Percentiles rank a stretch among this genome's conserved stretches.
Evolutionary conservation across 371 early-diverging fungal genomes (phyloP).

Genomic region (Mortierella sp.): DNA sequence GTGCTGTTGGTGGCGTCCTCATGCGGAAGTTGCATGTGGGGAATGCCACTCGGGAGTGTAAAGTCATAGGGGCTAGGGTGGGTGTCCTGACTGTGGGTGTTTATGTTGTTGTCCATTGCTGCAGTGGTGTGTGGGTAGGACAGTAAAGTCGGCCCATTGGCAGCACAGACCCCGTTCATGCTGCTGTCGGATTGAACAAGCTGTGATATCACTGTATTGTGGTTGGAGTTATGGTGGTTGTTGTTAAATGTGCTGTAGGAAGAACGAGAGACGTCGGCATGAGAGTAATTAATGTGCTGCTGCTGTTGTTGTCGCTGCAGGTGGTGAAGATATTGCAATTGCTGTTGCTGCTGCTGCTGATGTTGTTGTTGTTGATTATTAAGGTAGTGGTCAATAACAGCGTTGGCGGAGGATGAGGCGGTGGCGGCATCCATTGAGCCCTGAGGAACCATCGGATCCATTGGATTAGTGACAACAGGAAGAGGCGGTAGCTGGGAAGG

Average conservation of each 20-base stretch:
- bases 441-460: background rate
- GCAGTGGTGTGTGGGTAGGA: background rate
- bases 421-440: background rate
- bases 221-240: background rate
- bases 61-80: background rate
- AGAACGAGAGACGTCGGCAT: background rate
- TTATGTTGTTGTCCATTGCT: background rate
- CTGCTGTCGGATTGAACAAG: background rate
- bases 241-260: background rate
- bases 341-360: background rate
- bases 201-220: background rate
- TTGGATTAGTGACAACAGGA: background rate
- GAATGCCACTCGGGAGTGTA: background rate
- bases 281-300: background rate
- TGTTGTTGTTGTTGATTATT: background rate
- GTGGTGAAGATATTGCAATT: background rate
- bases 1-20: no score
- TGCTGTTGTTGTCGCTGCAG: background rate
- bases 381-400: background rate
- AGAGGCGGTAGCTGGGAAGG: background rate
- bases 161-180: background rate
- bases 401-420: background rate
- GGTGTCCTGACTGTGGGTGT: background rate
- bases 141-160: background rate
- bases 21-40: no score